These are phyloP conservation scores for Termitomyces sp. DNA, from an alignment of 768 basidiomycete genomes.

Conservation along the genomic window DNA sequence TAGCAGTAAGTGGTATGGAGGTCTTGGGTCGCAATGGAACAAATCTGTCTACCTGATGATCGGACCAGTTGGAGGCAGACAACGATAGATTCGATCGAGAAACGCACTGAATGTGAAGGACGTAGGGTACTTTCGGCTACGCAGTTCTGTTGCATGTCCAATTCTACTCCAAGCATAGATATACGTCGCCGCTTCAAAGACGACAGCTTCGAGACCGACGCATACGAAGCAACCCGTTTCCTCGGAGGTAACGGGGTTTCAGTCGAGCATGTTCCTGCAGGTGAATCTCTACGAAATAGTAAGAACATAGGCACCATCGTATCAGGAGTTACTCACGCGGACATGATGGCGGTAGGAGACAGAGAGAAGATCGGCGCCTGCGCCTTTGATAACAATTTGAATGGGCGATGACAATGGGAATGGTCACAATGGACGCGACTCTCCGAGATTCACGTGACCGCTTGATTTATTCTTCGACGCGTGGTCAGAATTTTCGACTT, in stretches of 20 bases:
- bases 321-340: not conserved
- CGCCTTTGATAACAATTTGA: not conserved
- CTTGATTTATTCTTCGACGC: not conserved
- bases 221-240: slow-evolving; percentile 31
- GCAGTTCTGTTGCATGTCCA: slow-evolving; percentile 23
- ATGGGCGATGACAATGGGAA: not conserved
- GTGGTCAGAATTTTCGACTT: not conserved
- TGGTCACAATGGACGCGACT: not conserved
- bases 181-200: slow-evolving; percentile 37
- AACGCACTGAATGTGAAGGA: slow-evolving; percentile 13
- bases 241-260: slow-evolving; percentile 15
- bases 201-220: slow-evolving; percentile 32
- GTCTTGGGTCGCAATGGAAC: slow-evolving; percentile 46
- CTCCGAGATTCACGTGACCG: not conserved
- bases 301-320: not conserved
- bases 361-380: not conserved
- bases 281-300: not conserved
- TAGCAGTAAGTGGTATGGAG: slow-evolving; percentile 50
- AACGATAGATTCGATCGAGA: not conserved
- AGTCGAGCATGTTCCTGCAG: slow-evolving; percentile 5
- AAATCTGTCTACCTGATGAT: slow-evolving; percentile 52
- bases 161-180: slow-evolving; percentile 31
- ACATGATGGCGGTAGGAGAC: not conserved
- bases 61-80: not conserved
- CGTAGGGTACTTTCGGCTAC: slow-evolving; percentile 6